Conservation (phyloP, 768 basidiomycete species). For the Mycena indigotica region DNA sequence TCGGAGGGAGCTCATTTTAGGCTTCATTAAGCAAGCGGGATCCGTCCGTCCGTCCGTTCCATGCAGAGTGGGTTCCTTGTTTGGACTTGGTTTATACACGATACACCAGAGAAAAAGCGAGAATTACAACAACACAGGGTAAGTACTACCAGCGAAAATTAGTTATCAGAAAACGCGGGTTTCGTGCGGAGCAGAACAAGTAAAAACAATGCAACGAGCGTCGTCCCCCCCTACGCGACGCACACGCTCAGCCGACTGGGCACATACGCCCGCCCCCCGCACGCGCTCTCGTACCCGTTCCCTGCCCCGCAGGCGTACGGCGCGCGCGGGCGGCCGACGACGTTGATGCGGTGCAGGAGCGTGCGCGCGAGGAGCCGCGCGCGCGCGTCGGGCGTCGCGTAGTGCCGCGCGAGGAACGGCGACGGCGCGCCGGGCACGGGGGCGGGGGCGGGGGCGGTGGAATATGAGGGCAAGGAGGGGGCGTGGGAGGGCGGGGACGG, state of each 20-base stretch:
- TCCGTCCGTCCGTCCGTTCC: too few relatives aligned
- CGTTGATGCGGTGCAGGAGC: slow-evolving; percentile 21
- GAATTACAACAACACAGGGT: too few relatives aligned
- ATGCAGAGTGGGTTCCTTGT: too few relatives aligned
- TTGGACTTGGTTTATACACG: too few relatives aligned
- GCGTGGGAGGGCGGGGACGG: not conserved
- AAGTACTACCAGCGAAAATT: too few relatives aligned
- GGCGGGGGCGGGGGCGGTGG: not conserved
- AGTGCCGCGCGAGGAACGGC: slow-evolving; percentile 23
- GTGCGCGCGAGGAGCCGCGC: slow-evolving; percentile 22
- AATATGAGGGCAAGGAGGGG: not conserved
- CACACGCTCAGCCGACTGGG: slow-evolving; percentile 21
- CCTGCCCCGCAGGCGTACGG: not conserved
- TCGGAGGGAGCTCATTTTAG: too few relatives aligned
- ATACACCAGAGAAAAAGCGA: too few relatives aligned
- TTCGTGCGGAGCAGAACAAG: too few relatives aligned
- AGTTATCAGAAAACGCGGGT: too few relatives aligned
- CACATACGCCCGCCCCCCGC: slow-evolving; percentile 10
- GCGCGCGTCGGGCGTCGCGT: slow-evolving; percentile 23
- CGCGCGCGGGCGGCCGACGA: slow-evolving; percentile 21
- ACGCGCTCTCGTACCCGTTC: slow-evolving; percentile 18
- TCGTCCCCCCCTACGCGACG: too few relatives aligned
- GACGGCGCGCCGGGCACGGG: slow-evolving; percentile 4
- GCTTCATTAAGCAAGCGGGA: too few relatives aligned
- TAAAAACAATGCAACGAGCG: too few relatives aligned